These are phyloP conservation scores for Podila horticola DNA, from an alignment of 192 early-diverging fungal species.

Conservation along the genomic window DNA sequence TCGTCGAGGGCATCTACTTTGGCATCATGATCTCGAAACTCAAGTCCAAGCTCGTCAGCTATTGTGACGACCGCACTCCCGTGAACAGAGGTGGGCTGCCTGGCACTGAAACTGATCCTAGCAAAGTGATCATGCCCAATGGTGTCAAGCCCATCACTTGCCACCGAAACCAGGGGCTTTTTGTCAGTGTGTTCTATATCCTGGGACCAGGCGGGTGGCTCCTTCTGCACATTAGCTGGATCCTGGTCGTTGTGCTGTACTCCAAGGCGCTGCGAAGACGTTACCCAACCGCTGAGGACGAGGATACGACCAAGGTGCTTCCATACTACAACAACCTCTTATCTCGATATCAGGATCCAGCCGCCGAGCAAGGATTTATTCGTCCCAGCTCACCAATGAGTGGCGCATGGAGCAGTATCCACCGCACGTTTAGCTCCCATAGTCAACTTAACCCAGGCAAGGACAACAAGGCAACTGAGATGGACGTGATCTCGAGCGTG, in stretches of 20 bases:
- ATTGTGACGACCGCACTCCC: constrained; percentile 10
- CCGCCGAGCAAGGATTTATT: not conserved
- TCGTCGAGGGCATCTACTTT: constrained; percentile 42
- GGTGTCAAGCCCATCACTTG: not conserved
- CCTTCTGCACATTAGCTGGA: constrained; percentile 32
- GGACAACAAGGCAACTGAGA: not conserved
- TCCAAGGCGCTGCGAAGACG: constrained; percentile 28
- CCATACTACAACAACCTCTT: not conserved
- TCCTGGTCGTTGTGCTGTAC: constrained; percentile 33
- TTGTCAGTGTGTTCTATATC: constrained; percentile 27
- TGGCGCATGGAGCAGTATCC: not conserved
- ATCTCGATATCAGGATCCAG: not conserved
- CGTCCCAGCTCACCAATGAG: not conserved
- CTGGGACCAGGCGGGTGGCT: constrained; percentile 44
- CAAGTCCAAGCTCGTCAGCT: constrained; percentile 29
- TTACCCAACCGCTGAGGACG: constrained; percentile 17
- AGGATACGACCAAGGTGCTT: not conserved
- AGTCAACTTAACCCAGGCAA: not conserved
- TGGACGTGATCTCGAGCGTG: not conserved
- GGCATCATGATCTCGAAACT: constrained; percentile 39
- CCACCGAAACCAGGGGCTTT: not conserved
- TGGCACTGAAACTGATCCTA: not conserved
- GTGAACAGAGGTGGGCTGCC: not conserved
- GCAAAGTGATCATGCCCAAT: not conserved
- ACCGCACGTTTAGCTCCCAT: too few relatives aligned